A percentile compares a stretch with the other conserved stretches of the same genome.
phyloP scores from a whole-genome alignment of 2,329 filamentous ascomycete species.

The Talaromyces sp. region DNA sequence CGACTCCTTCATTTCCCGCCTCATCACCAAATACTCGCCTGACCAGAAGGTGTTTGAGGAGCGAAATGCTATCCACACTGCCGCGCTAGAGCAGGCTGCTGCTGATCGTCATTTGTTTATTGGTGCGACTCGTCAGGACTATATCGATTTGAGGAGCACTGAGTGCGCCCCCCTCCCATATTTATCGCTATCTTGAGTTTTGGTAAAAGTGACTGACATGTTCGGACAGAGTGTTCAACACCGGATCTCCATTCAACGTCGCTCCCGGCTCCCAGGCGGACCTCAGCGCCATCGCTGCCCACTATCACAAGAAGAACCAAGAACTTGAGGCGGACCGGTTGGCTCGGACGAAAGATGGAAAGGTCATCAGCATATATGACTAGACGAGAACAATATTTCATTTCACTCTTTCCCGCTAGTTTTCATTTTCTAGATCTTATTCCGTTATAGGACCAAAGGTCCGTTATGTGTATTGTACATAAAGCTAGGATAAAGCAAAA shows the following conservation, averaged over 20 bases:
- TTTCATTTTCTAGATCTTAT: neutral
- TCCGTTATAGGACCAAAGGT: neutral
- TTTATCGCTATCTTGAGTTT: neutral
- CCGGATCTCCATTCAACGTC: constrained; percentile 63
- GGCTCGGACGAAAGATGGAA: constrained; percentile 44
- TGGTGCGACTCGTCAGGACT: constrained; percentile 41
- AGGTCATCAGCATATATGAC: constrained; percentile 46
- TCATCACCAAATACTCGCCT: constrained; percentile 58
- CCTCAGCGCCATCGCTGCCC: constrained; percentile 59
- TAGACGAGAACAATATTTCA: constrained; percentile 26
- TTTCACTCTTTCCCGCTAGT: neutral
- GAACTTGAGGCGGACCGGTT: constrained; percentile 59
- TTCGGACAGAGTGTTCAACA: constrained; percentile 60
- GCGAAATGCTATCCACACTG: constrained; percentile 61
- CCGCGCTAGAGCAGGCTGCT: constrained; percentile 62
- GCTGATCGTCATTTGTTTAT: constrained; percentile 62
- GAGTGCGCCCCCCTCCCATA: constrained; percentile 53
- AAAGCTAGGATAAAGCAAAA: constrained; percentile 8
- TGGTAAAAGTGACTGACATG: neutral
- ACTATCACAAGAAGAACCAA: constrained; percentile 60
- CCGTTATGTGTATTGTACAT: constrained; percentile 20
- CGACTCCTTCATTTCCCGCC: constrained; percentile 42
- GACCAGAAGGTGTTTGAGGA: constrained; percentile 55
- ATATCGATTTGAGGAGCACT: constrained; percentile 58
- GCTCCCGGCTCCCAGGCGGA: constrained; percentile 60